Percentiles rank a stretch among this genome's conserved stretches.
phyloP scores from a whole-genome alignment of 1,284 basidiomycete genomes.

The Hortiboletus rubellus region DNA sequence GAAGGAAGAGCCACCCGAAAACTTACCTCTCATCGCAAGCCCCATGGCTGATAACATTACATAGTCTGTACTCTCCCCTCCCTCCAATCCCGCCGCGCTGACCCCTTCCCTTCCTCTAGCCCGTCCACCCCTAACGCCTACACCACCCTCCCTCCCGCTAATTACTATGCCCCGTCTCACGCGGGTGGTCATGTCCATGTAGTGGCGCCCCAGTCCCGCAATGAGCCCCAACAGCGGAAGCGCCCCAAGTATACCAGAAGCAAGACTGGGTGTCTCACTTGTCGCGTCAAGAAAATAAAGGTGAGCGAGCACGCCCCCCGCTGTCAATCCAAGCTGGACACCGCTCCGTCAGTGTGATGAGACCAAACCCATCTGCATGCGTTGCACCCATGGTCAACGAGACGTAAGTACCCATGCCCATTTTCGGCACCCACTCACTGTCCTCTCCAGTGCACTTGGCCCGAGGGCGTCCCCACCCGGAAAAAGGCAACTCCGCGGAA shows the following conservation, averaged over 20 bases:
- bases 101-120: constrained; percentile 24
- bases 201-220: constrained; percentile 46
- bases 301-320: constrained; percentile 41
- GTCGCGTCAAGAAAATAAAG: constrained; percentile 85
- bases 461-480: constrained; percentile 63
- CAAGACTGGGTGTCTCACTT: constrained; percentile 83
- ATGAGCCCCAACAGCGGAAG: constrained; percentile 61
- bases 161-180: constrained; percentile 47
- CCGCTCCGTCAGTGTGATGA: constrained; percentile 67
- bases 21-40: constrained; percentile 42
- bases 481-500: constrained; percentile 54
- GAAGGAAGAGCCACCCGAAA: constrained; percentile 41
- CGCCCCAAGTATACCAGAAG: constrained; percentile 84
- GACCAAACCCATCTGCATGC: constrained; percentile 74
- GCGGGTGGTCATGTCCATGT: constrained; percentile 45
- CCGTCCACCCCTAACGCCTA: constrained; percentile 43
- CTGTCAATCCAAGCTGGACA: constrained; percentile 12
- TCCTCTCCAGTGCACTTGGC: constrained; percentile 71
- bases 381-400: constrained; percentile 76
- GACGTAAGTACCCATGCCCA: constrained; percentile 47
- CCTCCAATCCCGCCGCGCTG: constrained; percentile 9
- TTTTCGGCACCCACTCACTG: constrained; percentile 18
- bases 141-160: constrained; percentile 44
- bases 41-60: constrained; percentile 59
- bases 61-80: constrained; percentile 48